These are phyloP conservation scores for Candida oleophila DNA, from an alignment of 805 yeast genomes.

Conservation along the genomic window DNA sequence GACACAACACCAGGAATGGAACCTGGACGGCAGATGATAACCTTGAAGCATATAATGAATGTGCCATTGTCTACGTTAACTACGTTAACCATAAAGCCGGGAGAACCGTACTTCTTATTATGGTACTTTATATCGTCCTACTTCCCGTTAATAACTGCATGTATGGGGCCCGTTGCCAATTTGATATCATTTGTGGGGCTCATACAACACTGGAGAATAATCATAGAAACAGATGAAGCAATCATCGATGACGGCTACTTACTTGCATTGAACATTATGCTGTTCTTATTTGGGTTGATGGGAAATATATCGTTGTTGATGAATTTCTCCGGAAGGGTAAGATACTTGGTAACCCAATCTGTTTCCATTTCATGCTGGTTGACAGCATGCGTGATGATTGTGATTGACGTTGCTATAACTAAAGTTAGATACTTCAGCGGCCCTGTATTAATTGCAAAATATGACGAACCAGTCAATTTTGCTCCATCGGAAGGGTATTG, in stretches of 20 bases:
- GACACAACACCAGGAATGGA: neutral
- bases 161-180: conserved; percentile 77
- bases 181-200: conserved; percentile 71
- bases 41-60: conserved; percentile 27
- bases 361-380: conserved; percentile 67
- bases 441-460: conserved; percentile 10
- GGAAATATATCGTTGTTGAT: conserved; percentile 70
- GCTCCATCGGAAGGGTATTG: conserved; percentile 67
- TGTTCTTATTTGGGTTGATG: conserved; percentile 60
- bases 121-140: conserved; percentile 72
- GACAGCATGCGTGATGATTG: conserved; percentile 52
- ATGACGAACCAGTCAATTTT: conserved; percentile 16
- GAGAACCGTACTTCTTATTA: conserved; percentile 31
- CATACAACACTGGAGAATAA: conserved; percentile 63
- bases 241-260: conserved; percentile 43
- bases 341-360: conserved; percentile 60
- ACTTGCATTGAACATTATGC: conserved; percentile 56
- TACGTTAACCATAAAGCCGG: conserved; percentile 33
- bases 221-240: conserved; percentile 18
- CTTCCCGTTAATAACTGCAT: conserved; percentile 74
- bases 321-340: conserved; percentile 61
- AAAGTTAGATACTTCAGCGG: conserved; percentile 19
- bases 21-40: conserved; percentile 7
- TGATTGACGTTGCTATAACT: conserved; percentile 46
- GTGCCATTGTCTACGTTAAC: conserved; percentile 33